These are phyloP conservation scores for Knufia petricola DNA, from an alignment of 2,329 filamentous ascomycete species.

Conservation along the genomic window DNA sequence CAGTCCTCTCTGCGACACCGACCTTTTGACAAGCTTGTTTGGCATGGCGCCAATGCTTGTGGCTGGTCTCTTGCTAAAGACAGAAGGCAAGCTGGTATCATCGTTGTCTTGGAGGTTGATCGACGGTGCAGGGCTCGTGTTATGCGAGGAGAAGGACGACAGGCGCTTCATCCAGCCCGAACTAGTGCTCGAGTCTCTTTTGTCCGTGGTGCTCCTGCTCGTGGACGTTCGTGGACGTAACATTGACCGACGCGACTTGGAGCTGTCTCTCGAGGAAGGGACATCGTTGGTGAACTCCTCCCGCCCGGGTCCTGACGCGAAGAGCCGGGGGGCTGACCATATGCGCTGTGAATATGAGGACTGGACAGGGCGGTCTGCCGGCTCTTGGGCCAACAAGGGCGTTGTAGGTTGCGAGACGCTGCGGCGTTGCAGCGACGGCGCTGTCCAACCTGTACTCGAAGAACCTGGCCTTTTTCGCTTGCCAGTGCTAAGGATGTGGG, in stretches of 20 bases:
- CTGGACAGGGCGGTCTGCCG: background rate
- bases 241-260: slow-evolving; percentile 17
- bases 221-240: slow-evolving; percentile 17
- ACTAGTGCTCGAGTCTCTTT: slow-evolving; percentile 15
- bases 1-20: slow-evolving; percentile 44
- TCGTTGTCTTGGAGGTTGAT: slow-evolving; percentile 1
- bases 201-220: slow-evolving; percentile 16
- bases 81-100: background rate
- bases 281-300: slow-evolving; percentile 10
- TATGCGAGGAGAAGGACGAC: slow-evolving; percentile 14
- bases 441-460: slow-evolving; percentile 24
- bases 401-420: slow-evolving; percentile 13
- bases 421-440: slow-evolving; percentile 2
- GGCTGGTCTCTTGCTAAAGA: background rate
- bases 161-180: slow-evolving; percentile 22
- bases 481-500: slow-evolving; percentile 18
- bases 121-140: slow-evolving; percentile 3
- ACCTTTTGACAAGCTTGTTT: slow-evolving; percentile 56
- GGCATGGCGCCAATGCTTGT: slow-evolving; percentile 28
- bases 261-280: slow-evolving; percentile 20
- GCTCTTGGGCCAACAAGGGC: background rate
- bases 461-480: slow-evolving; percentile 31
- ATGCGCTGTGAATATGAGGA: slow-evolving; percentile 14
- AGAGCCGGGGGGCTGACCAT: slow-evolving; percentile 14
- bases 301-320: slow-evolving; percentile 13